Conservation (phyloP, 257 asterid genomes). For the Nyctanthes arbortristis region DNA sequence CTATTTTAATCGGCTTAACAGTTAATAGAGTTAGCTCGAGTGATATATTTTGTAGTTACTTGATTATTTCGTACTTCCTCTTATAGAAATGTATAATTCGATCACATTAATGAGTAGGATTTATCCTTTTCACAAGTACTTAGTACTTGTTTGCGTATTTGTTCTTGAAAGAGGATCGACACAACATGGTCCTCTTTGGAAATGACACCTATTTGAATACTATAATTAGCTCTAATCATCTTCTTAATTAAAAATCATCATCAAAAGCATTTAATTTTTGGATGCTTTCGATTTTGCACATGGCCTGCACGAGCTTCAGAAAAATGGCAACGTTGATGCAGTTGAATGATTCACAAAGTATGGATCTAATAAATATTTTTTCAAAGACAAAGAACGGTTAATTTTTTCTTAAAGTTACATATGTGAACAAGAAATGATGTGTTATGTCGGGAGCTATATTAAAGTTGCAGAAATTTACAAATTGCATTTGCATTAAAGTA, state of each 20-base stretch:
- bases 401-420: no score
- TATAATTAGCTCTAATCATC: background rate
- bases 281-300: background rate
- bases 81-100: no score
- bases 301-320: background rate
- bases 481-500: no score
- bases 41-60: no score
- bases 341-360: background rate
- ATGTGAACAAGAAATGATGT: no score
- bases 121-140: slow-evolving; percentile 24
- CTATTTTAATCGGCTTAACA: no score
- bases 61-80: no score
- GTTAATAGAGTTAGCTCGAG: no score
- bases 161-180: slow-evolving; percentile 13
- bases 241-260: background rate
- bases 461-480: no score
- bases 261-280: background rate
- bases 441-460: no score
- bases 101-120: slow-evolving; percentile 12
- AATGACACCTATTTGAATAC: background rate
- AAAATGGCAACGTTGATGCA: background rate
- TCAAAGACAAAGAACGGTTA: slow-evolving; percentile 5
- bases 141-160: slow-evolving; percentile 5
- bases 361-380: background rate
- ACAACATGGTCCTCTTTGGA: slow-evolving; percentile 15